Conservation (phyloP, 176 grass and related monocot genomes). For the Hordeum marinum region DNA sequence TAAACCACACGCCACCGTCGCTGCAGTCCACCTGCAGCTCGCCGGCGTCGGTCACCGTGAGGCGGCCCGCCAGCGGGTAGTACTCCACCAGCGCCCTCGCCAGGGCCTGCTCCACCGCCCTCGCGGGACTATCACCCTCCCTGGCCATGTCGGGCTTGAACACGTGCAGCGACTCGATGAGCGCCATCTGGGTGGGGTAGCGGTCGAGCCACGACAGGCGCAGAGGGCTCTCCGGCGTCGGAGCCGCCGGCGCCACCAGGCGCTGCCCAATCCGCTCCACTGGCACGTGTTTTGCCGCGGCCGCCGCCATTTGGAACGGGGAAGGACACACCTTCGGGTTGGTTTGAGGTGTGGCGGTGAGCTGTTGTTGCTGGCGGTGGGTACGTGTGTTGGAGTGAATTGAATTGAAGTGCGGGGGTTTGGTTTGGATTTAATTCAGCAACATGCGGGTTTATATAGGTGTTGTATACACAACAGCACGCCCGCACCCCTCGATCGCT, state of each 20-base stretch:
- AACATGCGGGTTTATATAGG: slow-evolving; percentile 12
- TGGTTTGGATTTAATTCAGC: neutral
- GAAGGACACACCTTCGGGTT: neutral
- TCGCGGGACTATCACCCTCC: slow-evolving; percentile 4
- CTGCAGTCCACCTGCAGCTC: slow-evolving; percentile 63
- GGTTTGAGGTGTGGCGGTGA: neutral
- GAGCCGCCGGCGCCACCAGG: slow-evolving; percentile 48
- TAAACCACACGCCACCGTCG: slow-evolving; percentile 72
- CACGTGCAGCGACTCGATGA: slow-evolving; percentile 93
- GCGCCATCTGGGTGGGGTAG: slow-evolving; percentile 95
- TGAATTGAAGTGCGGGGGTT: neutral
- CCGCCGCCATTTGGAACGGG: slow-evolving; percentile 4
- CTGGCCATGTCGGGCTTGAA: slow-evolving; percentile 57
- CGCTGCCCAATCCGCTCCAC: slow-evolving; percentile 64
- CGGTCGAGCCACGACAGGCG: slow-evolving; percentile 90
- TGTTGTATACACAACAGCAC: neutral
- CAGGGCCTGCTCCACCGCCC: slow-evolving; percentile 41
- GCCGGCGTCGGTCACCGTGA: slow-evolving; percentile 30
- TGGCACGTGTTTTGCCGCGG: slow-evolving; percentile 32
- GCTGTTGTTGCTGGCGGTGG: neutral
- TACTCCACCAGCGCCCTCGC: slow-evolving; percentile 65
- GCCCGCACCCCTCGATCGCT: too few relatives aligned
- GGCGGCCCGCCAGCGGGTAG: slow-evolving; percentile 79
- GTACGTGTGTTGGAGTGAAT: neutral
- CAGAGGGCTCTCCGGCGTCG: slow-evolving; percentile 47